A percentile compares a stretch with the other conserved stretches of the same genome.
phyloP scores from a whole-genome alignment of 768 basidiomycete species.

The Sarcodon aspratus region DNA sequence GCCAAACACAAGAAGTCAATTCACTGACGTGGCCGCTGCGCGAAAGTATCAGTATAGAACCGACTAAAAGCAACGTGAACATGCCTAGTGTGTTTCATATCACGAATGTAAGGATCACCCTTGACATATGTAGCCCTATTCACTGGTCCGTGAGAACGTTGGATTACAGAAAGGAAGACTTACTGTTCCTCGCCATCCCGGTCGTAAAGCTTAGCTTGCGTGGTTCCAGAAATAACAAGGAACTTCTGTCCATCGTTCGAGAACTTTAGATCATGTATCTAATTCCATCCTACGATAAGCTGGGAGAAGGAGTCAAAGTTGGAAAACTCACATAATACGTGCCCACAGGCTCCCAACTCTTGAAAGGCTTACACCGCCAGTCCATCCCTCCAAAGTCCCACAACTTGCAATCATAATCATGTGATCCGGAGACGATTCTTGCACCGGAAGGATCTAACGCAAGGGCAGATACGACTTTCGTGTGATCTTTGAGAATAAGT shows the following conservation, averaged over 20 bases:
- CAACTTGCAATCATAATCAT: conserved; percentile 96
- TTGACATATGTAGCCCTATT: conserved; percentile 71
- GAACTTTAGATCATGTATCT: conserved; percentile 90
- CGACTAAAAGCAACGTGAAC: not conserved
- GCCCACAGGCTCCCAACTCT: conserved; percentile 91
- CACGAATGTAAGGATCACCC: conserved; percentile 96
- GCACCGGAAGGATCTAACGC: conserved; percentile 92
- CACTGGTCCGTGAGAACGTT: conserved; percentile 35
- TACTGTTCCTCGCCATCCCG: conserved; percentile 91
- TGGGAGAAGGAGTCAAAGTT: conserved; percentile 4
- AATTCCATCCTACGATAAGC: conserved; percentile 2
- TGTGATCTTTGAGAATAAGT: conserved; percentile 87
- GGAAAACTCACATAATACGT: conserved; percentile 68
- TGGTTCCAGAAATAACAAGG: conserved; percentile 79
- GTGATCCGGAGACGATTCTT: conserved; percentile 79
- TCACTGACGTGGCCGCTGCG: conserved; percentile 90
- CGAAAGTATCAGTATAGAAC: conserved; percentile 5
- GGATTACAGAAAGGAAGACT: conserved; percentile 21
- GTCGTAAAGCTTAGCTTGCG: conserved; percentile 81
- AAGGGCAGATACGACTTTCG: conserved; percentile 89
- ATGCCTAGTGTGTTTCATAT: conserved; percentile 94
- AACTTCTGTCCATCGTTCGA: conserved; percentile 81
- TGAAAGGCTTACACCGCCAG: conserved; percentile 81
- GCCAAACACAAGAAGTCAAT: conserved; percentile 83
- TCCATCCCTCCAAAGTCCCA: conserved; percentile 99